A percentile compares a stretch with the other conserved stretches of the same genome.
These are phyloP conservation scores for Porogramme epimiltina DNA, from an alignment of 1,284 basidiomycete genomes.

Conservation along the genomic window DNA sequence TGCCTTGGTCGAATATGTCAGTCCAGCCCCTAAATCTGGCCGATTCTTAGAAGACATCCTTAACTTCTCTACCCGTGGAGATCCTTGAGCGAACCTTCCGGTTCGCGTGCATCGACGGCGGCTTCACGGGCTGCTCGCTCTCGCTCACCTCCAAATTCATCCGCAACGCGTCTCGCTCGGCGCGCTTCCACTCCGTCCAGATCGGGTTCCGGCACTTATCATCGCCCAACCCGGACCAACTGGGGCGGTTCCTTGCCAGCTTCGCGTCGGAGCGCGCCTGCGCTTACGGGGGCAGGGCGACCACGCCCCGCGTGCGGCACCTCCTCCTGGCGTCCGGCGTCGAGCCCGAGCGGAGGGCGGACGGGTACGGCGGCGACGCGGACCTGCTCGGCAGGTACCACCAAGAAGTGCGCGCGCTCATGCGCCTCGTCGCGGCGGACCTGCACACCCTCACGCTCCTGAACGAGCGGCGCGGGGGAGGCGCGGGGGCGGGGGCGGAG, in stretches of 20 bases:
- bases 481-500: too few species aligned
- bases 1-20: too few species aligned
- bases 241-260: neutral
- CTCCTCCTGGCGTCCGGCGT: conserved; percentile 1
- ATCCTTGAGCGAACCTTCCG: neutral
- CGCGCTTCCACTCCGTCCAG: conserved; percentile 4
- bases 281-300: neutral
- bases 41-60: too few species aligned
- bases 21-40: too few species aligned
- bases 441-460: neutral
- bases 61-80: neutral
- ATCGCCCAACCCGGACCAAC: neutral
- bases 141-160: neutral
- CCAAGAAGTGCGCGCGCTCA: neutral
- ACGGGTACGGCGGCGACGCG: too few species aligned
- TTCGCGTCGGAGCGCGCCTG: neutral
- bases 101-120: conserved; percentile 6
- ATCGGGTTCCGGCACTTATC: neutral
- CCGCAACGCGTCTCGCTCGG: neutral
- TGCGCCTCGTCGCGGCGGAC: neutral
- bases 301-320: neutral
- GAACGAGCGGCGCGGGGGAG: neutral
- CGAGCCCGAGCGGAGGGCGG: too few species aligned
- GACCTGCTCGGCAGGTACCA: neutral
- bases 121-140: conserved; percentile 4